Conservation (phyloP, 2,329 filamentous ascomycete genomes). For the Colletotrichum scovillei region DNA sequence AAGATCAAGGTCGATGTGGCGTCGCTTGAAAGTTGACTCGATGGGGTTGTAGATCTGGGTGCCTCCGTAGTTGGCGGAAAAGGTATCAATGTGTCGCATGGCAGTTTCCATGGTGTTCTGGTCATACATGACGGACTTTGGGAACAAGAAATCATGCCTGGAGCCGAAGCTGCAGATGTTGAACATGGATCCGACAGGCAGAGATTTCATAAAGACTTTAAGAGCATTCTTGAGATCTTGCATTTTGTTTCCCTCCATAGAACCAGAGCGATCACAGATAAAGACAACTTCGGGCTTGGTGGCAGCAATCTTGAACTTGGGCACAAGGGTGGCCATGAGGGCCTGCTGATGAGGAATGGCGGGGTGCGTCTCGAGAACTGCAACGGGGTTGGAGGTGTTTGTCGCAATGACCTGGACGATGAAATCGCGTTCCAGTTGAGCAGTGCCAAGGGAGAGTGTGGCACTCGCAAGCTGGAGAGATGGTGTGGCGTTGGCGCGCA, state of each 20-base stretch:
- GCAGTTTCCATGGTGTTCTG: constrained; percentile 57
- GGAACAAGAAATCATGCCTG: constrained; percentile 57
- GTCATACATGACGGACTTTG: constrained; percentile 58
- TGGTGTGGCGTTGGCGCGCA: constrained; percentile 56
- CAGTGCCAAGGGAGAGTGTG: constrained; percentile 62
- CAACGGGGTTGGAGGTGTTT: constrained; percentile 69
- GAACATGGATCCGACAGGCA: constrained; percentile 73
- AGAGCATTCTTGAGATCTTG: constrained; percentile 65
- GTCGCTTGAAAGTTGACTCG: constrained; percentile 53
- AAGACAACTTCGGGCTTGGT: constrained; percentile 74
- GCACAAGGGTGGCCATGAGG: constrained; percentile 77
- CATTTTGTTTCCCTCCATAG: constrained; percentile 67
- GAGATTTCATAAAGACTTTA: constrained; percentile 72
- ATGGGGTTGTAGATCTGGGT: constrained; percentile 64
- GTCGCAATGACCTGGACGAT: constrained; percentile 72
- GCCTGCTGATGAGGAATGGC: constrained; percentile 70
- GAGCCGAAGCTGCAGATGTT: constrained; percentile 77
- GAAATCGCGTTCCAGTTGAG: constrained; percentile 73
- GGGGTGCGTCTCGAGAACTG: constrained; percentile 74
- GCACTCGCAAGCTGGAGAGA: constrained; percentile 71
- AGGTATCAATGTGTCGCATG: constrained; percentile 51
- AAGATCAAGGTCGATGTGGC: constrained; percentile 58
- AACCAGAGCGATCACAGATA: constrained; percentile 77
- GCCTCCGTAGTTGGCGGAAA: constrained; percentile 62
- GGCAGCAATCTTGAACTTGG: constrained; percentile 72